Conservation (phyloP, 441 rosid genomes). For the Viola pubescens region DNA sequence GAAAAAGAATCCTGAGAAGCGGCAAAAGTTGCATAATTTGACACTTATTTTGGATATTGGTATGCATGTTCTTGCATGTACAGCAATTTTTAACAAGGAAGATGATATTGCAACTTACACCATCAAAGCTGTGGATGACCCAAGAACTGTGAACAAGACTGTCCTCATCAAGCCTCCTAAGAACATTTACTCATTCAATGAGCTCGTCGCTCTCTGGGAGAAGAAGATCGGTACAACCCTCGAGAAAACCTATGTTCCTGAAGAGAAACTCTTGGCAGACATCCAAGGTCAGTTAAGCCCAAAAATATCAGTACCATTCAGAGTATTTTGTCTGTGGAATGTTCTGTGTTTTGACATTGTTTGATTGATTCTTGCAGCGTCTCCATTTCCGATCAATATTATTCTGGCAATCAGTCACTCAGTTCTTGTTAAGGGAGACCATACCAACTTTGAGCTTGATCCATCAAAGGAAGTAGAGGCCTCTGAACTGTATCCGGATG, state of each 20-base stretch:
- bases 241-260: constrained; percentile 40
- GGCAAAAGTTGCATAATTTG: too few relatives aligned
- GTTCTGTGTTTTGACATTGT: background rate
- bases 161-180: constrained; percentile 42
- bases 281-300: constrained; percentile 33
- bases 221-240: constrained; percentile 48
- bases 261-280: constrained; percentile 44
- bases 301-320: background rate
- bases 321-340: background rate
- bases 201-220: constrained; percentile 53
- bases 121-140: constrained; percentile 55
- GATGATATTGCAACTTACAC: constrained; percentile 57
- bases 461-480: constrained; percentile 57
- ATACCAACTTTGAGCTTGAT: constrained; percentile 45
- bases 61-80: background rate
- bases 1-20: too few relatives aligned
- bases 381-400: constrained; percentile 35
- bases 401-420: constrained; percentile 40
- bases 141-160: constrained; percentile 57
- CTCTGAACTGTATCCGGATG: constrained; percentile 54
- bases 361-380: constrained; percentile 27
- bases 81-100: constrained; percentile 48
- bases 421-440: constrained; percentile 47
- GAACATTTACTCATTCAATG: constrained; percentile 44
- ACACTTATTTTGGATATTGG: too few relatives aligned